These are phyloP conservation scores for Nicotiana obtusifolia DNA, from an alignment of 257 asterid species.

Conservation along the genomic window DNA sequence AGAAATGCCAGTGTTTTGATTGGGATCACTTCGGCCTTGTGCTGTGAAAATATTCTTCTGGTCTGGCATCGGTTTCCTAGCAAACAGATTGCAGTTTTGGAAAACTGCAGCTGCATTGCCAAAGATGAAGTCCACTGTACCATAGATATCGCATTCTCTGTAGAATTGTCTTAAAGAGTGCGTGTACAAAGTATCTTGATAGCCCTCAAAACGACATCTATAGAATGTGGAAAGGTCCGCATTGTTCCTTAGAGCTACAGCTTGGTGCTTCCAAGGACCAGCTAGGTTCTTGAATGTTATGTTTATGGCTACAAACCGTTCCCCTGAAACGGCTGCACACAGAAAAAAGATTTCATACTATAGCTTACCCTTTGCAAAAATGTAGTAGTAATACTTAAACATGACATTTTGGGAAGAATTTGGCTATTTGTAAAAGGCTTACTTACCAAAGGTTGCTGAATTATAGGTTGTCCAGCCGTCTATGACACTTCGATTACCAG, in stretches of 20 bases:
- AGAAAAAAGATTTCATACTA: not conserved
- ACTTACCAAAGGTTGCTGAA: conserved; percentile 39
- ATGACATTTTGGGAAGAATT: not conserved
- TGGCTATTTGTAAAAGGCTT: not conserved
- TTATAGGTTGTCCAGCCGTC: conserved; percentile 48
- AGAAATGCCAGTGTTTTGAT: conserved; percentile 20
- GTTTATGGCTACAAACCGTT: conserved; percentile 15
- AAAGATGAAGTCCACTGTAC: conserved; percentile 10
- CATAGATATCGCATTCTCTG: conserved; percentile 14
- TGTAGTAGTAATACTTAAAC: not conserved
- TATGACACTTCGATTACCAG: conserved; percentile 36
- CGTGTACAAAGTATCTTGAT: conserved; percentile 6
- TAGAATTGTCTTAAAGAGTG: conserved; percentile 21
- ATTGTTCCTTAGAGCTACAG: conserved; percentile 16
- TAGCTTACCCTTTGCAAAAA: not conserved
- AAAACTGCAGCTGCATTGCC: conserved; percentile 10
- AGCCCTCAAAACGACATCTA: conserved; percentile 13
- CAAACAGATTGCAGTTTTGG: conserved; percentile 12
- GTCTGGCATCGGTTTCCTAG: conserved; percentile 16
- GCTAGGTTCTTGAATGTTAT: conserved; percentile 13
- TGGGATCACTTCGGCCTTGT: conserved; percentile 21
- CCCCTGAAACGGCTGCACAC: conserved; percentile 14
- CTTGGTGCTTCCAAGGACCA: conserved; percentile 17
- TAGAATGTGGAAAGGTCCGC: conserved; percentile 18
- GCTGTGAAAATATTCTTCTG: conserved; percentile 20